Conservation (phyloP, 2,329 filamentous ascomycete species). For the Microcyclosporella mali region DNA sequence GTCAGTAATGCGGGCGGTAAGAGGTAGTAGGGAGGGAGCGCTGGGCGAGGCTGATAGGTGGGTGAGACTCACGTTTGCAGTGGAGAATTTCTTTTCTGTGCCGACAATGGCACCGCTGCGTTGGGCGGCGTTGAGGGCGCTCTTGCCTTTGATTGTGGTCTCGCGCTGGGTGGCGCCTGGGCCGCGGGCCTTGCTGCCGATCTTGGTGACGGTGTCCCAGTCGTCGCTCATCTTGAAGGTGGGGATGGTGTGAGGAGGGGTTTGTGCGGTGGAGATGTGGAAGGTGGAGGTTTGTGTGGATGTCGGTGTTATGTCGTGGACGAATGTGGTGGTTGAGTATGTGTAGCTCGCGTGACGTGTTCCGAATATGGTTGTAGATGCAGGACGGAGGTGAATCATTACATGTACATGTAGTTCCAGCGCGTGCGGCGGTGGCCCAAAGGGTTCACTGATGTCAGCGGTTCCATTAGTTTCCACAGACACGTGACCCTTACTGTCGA, state of each 20-base stretch:
- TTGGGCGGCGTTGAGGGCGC: constrained; percentile 81
- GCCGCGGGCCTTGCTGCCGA: constrained; percentile 75
- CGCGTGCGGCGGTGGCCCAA: too few species aligned
- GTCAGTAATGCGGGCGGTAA: background rate
- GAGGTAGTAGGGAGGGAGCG: background rate
- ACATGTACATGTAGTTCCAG: too few species aligned
- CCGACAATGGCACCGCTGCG: constrained; percentile 67
- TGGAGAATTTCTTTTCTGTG: constrained; percentile 87
- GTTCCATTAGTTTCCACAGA: too few species aligned
- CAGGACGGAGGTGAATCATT: too few species aligned
- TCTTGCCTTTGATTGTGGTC: constrained; percentile 81
- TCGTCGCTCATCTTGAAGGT: constrained; percentile 49
- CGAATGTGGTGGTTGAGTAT: background rate
- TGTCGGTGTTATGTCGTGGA: background rate
- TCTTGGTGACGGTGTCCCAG: constrained; percentile 87
- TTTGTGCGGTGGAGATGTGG: background rate
- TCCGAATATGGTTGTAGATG: too few species aligned
- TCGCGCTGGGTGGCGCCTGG: constrained; percentile 65
- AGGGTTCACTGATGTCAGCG: too few species aligned
- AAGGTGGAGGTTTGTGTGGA: background rate
- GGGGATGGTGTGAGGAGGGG: constrained; percentile 1
- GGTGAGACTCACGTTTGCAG: constrained; percentile 66
- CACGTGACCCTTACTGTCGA: too few species aligned
- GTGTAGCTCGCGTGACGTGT: background rate
- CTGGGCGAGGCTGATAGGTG: constrained; percentile 20